Evolutionary conservation across 2,329 filamentous ascomycete species (phyloP), one percentile per base, ranked within the genome.

Genomic region (Diaporthe sp.): DNA sequence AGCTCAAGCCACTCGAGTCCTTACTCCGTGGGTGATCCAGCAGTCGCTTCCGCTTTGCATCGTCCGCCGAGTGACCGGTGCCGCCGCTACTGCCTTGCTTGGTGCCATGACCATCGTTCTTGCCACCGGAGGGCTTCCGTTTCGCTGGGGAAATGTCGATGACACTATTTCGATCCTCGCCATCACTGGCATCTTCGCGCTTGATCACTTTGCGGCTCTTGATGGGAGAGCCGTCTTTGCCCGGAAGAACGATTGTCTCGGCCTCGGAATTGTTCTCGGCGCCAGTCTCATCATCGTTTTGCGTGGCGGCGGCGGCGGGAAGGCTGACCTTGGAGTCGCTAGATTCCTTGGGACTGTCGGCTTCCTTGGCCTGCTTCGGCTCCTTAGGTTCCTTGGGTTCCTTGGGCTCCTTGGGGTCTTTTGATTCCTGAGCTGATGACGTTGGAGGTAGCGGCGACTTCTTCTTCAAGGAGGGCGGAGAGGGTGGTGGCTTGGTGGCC

Each of bases 161-260:
- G 70, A 58, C 51, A 30, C 53, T 70, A 39, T 51, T 72, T 13
- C 61, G 61, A 19, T 83, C 85, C 75, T 91, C 90, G 72, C 87
- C 86, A 73, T 91, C 90, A 78, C 88, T 90, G 79, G 86, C 88
- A 79, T 92, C 90, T 80, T 93, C 92, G 77, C 92, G 90, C 80
- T 92, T 92, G 79, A 89, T 88, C 61, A 90, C 85, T 82, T 92
- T 92, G 74, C 90, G 88, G 74, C 86, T 85, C 81, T 92, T 92
- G 74, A 90, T 89, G 0, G 90, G 91, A 32, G 91, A 92, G 78
- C 90, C 90, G 80, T 92, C 89, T 79, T 92, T 93, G 37, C 90
- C 90, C 15, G 91, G 88, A 44, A 93, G 82, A 47, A 94, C 92
- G 76, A 94, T 92, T 19, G 92, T 94, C 83, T 94, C 92, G 65